A percentile compares a stretch with the other conserved stretches of the same genome.
Conservation (phyloP, 2,329 filamentous ascomycete species). For the Epichloe festucae region DNA sequence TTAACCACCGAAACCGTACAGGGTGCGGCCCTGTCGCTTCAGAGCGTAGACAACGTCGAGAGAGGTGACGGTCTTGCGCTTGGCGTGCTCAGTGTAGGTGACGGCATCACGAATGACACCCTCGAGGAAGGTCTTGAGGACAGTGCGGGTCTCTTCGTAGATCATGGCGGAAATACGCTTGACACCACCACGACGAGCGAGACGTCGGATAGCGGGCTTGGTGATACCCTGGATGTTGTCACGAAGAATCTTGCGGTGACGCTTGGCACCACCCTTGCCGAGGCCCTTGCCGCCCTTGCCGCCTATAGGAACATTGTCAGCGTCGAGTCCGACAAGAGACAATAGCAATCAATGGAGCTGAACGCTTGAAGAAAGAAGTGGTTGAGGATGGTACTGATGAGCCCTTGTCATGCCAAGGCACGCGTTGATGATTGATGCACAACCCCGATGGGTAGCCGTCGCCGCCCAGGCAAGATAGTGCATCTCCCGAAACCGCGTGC, state of each 20-base stretch:
- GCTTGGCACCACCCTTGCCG: conserved; percentile 97
- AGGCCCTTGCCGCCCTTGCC: conserved; percentile 96
- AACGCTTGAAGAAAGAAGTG: too few species aligned
- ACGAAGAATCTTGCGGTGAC: conserved; percentile 97
- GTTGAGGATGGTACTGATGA: neutral
- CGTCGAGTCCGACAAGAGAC: conserved; percentile 9
- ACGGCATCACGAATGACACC: conserved; percentile 64
- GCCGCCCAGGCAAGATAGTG: neutral
- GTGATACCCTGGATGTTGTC: conserved; percentile 99
- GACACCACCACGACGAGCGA: conserved; percentile 97
- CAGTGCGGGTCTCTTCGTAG: conserved; percentile 67
- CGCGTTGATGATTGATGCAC: neutral
- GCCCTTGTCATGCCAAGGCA: neutral
- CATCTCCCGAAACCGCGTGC: too few species aligned
- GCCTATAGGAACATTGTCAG: conserved; percentile 45
- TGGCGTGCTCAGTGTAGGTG: conserved; percentile 70
- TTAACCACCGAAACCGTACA: conserved; percentile 87
- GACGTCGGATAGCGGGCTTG: conserved; percentile 96
- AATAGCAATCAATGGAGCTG: too few species aligned
- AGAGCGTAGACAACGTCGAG: conserved; percentile 56
- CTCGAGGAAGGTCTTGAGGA: conserved; percentile 68
- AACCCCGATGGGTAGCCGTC: neutral
- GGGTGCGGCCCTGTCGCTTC: conserved; percentile 60
- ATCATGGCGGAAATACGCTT: conserved; percentile 98
- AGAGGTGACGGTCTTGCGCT: conserved; percentile 67